Base-by-base conservation (phyloP, 2,329 filamentous ascomycete species). In the Bimuria novae-zelandiae region DNA sequence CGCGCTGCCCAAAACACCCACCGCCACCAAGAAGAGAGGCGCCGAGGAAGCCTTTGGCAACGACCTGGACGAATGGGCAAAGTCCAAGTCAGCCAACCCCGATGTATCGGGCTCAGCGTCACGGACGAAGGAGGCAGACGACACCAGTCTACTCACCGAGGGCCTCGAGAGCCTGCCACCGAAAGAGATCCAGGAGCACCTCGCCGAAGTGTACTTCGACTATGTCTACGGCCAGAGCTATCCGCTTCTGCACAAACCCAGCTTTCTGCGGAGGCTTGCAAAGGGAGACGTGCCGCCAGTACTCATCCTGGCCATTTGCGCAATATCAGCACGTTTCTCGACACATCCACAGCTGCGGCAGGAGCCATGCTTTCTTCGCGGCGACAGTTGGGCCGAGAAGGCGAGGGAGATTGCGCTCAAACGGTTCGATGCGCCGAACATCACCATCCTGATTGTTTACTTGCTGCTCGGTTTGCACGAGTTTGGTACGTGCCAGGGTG, bases 151-250 rank as follows among this genome's bases (percentile, higher is more conserved):
- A 4, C 78, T 95, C 16, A 85, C 84, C 21, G 93, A 97, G 72
- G 94, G 94, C 1, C 82, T 84, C 2, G 92, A 96, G 59, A 87
- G 88, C 51, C 76, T 99, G 12, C 94, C 94, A 0, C 80, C 90
- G 0, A 87, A 88, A 69, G 92, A 97, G 35, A 84, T 97, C 11
- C 94, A 97, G 70, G 89, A 96, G 68, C 93, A 97, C 74, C 81
- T 99, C 5, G 88, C 92, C 16, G 92, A 97, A 66, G 86, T 97
- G 0, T 99, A 95, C 70, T 99, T 97, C 68, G 93, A 97, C 67
- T 92, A 89, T 65, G 84, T 97, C 0, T 97, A 99, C 69, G 94
- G 94, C 7, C 94, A 97, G 70, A 90, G 91, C 29, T 99, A 97
- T 71, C 89, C 95, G 59, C 79, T 99, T 17, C 83, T 99, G 8